phyloP scores from a whole-genome alignment of 1,284 basidiomycete genomes.

The Wallemia ichthyophaga region DNA sequence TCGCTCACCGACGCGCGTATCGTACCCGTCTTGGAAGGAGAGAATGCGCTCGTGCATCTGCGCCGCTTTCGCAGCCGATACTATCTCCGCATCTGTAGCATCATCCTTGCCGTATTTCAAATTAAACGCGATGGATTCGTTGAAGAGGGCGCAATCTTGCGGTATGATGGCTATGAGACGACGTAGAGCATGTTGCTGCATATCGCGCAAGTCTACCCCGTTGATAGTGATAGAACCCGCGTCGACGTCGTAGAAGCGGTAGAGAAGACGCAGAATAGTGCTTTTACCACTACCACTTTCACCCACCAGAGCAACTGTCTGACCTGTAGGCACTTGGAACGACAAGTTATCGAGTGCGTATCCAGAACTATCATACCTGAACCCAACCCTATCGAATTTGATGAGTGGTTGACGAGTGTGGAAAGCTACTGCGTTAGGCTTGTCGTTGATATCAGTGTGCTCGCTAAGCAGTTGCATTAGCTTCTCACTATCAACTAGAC shows the following conservation, averaged over 20 bases:
- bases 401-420: constrained; percentile 43
- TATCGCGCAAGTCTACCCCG: constrained; percentile 50
- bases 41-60: constrained; percentile 52
- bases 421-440: constrained; percentile 39
- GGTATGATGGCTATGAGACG: constrained; percentile 54
- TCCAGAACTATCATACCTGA: constrained; percentile 36
- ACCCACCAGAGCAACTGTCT: constrained; percentile 42
- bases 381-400: constrained; percentile 27
- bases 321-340: constrained; percentile 51
- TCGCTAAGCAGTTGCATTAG: constrained; percentile 41
- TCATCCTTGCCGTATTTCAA: constrained; percentile 33
- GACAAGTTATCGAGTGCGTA: constrained; percentile 44
- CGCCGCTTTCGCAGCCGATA: constrained; percentile 37
- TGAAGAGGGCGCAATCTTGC: constrained; percentile 55
- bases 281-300: constrained; percentile 3
- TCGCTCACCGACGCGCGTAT: constrained; percentile 49
- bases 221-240: constrained; percentile 26
- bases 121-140: constrained; percentile 43
- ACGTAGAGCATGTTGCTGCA: constrained; percentile 45
- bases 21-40: constrained; percentile 43
- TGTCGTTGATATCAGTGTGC: constrained; percentile 49
- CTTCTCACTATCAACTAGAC: constrained; percentile 42
- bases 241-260: constrained; percentile 61
- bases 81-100: constrained; percentile 33
- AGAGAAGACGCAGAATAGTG: constrained; percentile 50